A percentile compares a stretch with the other conserved stretches of the same genome.
These are phyloP conservation scores for Trapa bicornis DNA, from an alignment of 345 rosid species.

Conservation along the genomic window DNA sequence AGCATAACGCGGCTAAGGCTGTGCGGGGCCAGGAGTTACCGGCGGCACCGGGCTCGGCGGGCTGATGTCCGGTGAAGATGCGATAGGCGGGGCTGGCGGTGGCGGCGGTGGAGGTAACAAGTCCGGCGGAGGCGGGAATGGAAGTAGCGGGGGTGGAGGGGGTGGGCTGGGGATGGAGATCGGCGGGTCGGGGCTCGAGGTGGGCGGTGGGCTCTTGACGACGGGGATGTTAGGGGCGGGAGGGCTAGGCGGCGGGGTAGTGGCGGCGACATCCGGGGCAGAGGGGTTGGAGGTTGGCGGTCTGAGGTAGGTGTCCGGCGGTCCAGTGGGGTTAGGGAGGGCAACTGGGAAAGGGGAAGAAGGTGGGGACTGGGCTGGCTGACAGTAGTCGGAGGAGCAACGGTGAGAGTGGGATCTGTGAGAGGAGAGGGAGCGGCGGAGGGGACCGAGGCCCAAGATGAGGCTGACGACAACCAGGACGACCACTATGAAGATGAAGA, in stretches of 20 bases:
- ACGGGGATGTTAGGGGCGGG: conserved; percentile 19
- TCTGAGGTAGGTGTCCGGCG: conserved; percentile 11
- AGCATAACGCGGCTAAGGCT: conserved; percentile 24
- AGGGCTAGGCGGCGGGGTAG: conserved; percentile 15
- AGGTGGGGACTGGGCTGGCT: conserved; percentile 15
- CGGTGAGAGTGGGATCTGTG: conserved; percentile 31
- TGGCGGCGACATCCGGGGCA: conserved; percentile 12
- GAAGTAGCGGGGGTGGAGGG: conserved; percentile 13
- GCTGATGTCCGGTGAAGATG: conserved; percentile 38
- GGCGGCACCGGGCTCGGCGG: conserved; percentile 38
- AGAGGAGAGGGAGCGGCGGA: conserved; percentile 29
- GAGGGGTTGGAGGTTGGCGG: conserved; percentile 17
- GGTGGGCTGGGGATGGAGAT: conserved; percentile 18
- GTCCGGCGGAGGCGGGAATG: conserved; percentile 21
- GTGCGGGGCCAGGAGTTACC: conserved; percentile 52
- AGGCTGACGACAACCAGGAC: conserved; percentile 56
- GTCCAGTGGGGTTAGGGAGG: conserved; percentile 25
- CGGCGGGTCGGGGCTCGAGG: conserved; percentile 15
- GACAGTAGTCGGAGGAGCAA: conserved; percentile 32
- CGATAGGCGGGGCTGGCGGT: conserved; percentile 9
- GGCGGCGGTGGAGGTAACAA: conserved; percentile 19
- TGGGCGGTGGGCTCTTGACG: conserved; percentile 9
- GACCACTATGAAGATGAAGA: conserved; percentile 85
- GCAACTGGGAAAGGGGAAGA: conserved; percentile 23
- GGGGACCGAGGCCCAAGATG: conserved; percentile 49